phyloP scores from a whole-genome alignment of 305 asterid genomes.

The Rubia peregrina region DNA sequence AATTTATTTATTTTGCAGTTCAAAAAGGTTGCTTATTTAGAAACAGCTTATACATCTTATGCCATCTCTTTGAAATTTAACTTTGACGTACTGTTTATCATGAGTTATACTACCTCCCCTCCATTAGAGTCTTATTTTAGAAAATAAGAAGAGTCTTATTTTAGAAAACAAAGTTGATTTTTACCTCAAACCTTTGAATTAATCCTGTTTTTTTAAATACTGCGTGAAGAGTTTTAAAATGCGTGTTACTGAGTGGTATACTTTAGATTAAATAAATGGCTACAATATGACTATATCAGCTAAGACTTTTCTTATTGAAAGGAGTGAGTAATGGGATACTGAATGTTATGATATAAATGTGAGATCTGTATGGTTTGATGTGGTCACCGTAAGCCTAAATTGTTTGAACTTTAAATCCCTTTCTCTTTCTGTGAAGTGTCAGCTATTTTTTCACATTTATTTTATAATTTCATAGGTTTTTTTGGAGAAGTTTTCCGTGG shows the following conservation, averaged over 20 bases:
- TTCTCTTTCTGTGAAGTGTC: neutral
- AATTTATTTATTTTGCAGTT: neutral
- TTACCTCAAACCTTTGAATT: too few relatives aligned
- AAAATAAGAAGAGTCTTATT: too few relatives aligned
- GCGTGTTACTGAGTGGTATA: neutral
- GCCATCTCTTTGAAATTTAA: neutral
- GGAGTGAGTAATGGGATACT: neutral
- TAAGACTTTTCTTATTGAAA: neutral
- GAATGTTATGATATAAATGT: neutral
- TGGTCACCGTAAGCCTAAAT: conserved; percentile 4
- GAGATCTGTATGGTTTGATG: neutral
- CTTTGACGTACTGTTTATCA: neutral
- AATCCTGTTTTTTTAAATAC: too few relatives aligned
- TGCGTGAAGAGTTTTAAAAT: too few relatives aligned
- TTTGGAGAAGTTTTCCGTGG: conserved; percentile 99
- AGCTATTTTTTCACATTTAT: neutral
- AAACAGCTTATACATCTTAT: neutral
- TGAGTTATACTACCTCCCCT: neutral
- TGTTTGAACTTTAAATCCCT: neutral
- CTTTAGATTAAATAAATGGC: neutral
- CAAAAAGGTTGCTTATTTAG: neutral
- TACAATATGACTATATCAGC: neutral
- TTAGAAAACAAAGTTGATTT: too few relatives aligned
- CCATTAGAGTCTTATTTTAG: too few relatives aligned
- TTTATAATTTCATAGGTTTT: conserved; percentile 44